Base-by-base conservation (phyloP, 441 rosid species). In the Gossypium laxum region DNA sequence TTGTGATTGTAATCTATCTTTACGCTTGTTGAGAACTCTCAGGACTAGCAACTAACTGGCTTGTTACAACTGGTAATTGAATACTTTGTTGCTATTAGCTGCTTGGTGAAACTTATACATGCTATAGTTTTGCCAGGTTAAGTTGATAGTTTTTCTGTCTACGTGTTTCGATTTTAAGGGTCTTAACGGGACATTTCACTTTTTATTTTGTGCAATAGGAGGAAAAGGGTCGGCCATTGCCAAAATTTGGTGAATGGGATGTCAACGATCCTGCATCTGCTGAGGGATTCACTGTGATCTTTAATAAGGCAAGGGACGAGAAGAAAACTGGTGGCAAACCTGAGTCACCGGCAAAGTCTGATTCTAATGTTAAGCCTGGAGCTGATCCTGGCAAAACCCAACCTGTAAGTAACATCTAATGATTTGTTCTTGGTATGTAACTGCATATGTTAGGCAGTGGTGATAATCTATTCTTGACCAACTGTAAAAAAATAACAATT, bases 201-300 rank as follows among this genome's bases (percentile, higher is more conserved):
- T 67, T 48, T 45, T 43, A 26, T 66, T 76, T 65, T 51, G 67
- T 6, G 12, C n/a, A 64, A 66, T 82, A 88, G 87, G 90, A 88
- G 88, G 90, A 88, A 14, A 73, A 81, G 70, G 93, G 89, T 78
- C 86, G 75, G 50, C 89, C 93, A 17, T 79, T 86, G 84, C 93
- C 91, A 32, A 88, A 88, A 75, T 88, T 88, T 61, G 93, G 93
- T 22, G 93, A 88, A 80, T 88, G 93, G 93, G 93, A 88, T 62
- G 93, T 86, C 65, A 88, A 88, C 76, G 89, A 88, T 76, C 93
- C 93, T 21, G 86, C 93, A 32, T 86, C 93, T 8, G 93, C 93
- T 14, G 93, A 86, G 79, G 93, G 93, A 74, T 88, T 86, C 73
- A 88, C 93, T 41, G 90, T 84, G 69, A 86, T 86, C 66, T 88